Evolutionary conservation across 352 stramenopile genomes (phyloP), one percentile per base, ranked within the genome.

Genomic region (Phytophthora brassicae): DNA sequence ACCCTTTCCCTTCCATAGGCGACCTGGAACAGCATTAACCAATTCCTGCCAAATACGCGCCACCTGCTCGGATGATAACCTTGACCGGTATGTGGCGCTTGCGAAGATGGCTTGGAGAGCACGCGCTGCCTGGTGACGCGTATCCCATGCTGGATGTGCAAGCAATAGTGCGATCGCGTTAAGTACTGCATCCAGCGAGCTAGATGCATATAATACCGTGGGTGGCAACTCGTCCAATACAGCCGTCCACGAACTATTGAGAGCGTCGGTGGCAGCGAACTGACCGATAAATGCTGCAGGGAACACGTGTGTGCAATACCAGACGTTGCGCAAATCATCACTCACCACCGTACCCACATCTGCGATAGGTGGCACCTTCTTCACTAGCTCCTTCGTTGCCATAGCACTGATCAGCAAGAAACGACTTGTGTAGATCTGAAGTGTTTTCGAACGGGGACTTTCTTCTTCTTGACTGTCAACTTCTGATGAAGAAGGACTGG

Each of bases 1-100:
- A 12, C 85, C 85, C 44, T 94, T 94, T 38, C 85, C 83, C 29
- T 68, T 81, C 85, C 85, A 94, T 2, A 94, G 64, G 39, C 81
- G 75, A 2, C 85, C 85, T 6, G 85, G 85, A 8, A 94, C 75
- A 23, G 77, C 64, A 9, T 67, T 55, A 20, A 86, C 50, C 0
- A 94, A 43, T 13, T 82, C 63, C 12, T 61, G 54, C 69, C 82
- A 85, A 17, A 90, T 79, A n/a, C 74, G 69, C 11, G 71, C 68
- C 7, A 74, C 65, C 53, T 88, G 83, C 26, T 70, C 54, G 17
- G 44, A 8, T 16, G 74, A 77, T 16, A 90, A 60, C 46, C 72
- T 75, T 9, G 61, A 65, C 22, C 71, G 66, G 60, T 88, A 88
- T 39, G 70, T 74, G 3, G 74, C 68, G 12, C 65, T 72, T 0